A percentile compares a stretch with the other conserved stretches of the same genome.
Conservation (phyloP, 768 basidiomycete species). For the Mycena floridula region DNA sequence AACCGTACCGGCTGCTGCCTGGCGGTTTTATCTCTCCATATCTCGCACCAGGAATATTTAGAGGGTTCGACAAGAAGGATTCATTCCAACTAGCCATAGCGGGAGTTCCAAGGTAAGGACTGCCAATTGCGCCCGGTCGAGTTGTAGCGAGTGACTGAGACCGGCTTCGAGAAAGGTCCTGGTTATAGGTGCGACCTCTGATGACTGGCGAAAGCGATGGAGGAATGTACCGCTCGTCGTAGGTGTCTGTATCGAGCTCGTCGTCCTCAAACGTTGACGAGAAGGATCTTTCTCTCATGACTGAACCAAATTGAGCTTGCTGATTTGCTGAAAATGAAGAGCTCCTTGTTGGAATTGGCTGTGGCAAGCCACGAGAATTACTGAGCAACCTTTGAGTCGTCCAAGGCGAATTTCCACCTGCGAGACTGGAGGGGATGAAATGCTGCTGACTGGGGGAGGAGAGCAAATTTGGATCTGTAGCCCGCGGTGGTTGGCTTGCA, state of each 20-base stretch:
- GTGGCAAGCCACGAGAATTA: conserved; percentile 22
- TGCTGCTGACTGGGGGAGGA: conserved; percentile 49
- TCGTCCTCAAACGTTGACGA: conserved; percentile 80
- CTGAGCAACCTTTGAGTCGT: conserved; percentile 39
- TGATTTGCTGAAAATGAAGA: conserved; percentile 60
- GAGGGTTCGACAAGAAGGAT: conserved; percentile 46
- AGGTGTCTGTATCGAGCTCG: conserved; percentile 65
- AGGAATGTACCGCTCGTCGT: conserved; percentile 49
- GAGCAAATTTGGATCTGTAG: conserved; percentile 38
- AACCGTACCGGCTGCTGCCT: conserved; percentile 54
- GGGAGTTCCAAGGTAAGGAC: conserved; percentile 34
- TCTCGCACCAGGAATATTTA: conserved; percentile 46
- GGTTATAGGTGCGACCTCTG: conserved; percentile 53
- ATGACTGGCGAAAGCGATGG: conserved; percentile 21
- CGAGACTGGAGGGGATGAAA: conserved; percentile 44
- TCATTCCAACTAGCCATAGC: conserved; percentile 59
- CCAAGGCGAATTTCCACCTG: conserved; percentile 33
- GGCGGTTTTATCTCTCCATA: conserved; percentile 64
- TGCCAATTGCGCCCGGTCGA: conserved; percentile 48
- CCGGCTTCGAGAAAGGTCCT: conserved; percentile 65
- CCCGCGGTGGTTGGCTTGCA: conserved; percentile 62
- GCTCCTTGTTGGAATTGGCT: conserved; percentile 57
- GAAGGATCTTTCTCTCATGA: conserved; percentile 64
- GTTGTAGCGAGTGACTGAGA: conserved; percentile 71
- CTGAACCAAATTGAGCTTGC: conserved; percentile 51